Evolutionary conservation across 129 eudicot species (phyloP).

Genomic region (Saussurea involucrata): DNA sequence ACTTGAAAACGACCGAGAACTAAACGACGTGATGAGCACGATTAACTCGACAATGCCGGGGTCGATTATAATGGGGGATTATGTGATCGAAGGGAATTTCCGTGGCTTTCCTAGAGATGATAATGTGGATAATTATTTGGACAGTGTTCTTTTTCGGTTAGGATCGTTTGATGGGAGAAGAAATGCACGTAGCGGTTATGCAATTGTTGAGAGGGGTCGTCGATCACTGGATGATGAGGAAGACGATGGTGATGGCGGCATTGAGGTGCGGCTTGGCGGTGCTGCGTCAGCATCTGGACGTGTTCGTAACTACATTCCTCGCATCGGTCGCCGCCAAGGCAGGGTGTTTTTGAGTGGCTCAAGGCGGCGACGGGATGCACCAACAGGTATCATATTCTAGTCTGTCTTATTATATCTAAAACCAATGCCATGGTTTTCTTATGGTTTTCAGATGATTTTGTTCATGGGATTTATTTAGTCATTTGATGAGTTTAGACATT

Average conservation of each 20-base stretch:
- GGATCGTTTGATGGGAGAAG: conserved; percentile 24
- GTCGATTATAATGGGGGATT: conserved; percentile 54
- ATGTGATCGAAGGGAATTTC: conserved; percentile 43
- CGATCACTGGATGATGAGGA: conserved; percentile 31
- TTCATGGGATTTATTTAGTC: conserved; percentile 14
- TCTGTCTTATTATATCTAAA: neutral
- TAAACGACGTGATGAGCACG: conserved; percentile 56
- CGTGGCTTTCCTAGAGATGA: conserved; percentile 21
- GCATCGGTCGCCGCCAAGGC: conserved; percentile 18
- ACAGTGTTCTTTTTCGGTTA: conserved; percentile 16
- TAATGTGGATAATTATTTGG: conserved; percentile 29
- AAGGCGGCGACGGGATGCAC: conserved; percentile 31
- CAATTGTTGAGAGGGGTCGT: conserved; percentile 27
- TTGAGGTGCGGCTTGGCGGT: neutral
- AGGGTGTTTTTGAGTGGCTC: conserved; percentile 29
- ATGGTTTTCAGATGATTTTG: conserved; percentile 16
- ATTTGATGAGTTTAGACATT: conserved; percentile 15
- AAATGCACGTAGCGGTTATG: conserved; percentile 11
- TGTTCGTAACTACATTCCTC: conserved; percentile 14
- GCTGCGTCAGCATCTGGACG: conserved; percentile 6
- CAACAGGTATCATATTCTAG: neutral
- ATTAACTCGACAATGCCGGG: conserved; percentile 58
- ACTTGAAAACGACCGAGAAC: conserved; percentile 50
- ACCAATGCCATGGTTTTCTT: conserved; percentile 4
- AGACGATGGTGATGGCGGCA: neutral